Evolutionary conservation across 176 grass and related monocot species (phyloP), one percentile per base, ranked within the genome.

Genomic region (Saccharum spontaneum): DNA sequence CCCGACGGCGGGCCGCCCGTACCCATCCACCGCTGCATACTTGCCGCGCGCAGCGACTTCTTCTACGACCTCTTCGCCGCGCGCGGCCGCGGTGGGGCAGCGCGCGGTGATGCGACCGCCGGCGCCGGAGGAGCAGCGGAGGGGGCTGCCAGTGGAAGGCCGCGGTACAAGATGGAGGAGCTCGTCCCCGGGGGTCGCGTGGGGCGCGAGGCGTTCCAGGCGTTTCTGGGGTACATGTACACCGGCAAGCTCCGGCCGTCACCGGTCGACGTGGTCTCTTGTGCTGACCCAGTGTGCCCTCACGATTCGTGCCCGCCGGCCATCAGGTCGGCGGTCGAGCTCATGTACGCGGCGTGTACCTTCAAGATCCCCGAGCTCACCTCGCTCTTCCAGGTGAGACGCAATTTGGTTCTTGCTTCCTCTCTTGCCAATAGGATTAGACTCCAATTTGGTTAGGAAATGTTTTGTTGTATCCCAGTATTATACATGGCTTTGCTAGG

Each of bases 271-370:
- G 93, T 92, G 3, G 83, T 94, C 55, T 69, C 91, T 3, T 98
- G 96, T 57, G 96, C 89, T 11, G 93, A 98, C 52, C 52, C 6
- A 9, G 78, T 86, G n/a, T 98, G 96, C 85, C 81, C 88, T 2
- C 96, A 98, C 71, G 96, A 98, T 71, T 92, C 96, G 23, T 98
- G 96, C 91, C 84, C 91, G 64, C 93, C 93, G 20, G 91, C 86
- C 28, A 90, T 98, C 76, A 89, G 77, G 82, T 95, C 86, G 68
- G 88, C 52, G 14, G 94, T 97, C 10, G 94, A 99, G 78, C 81
- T 94, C 78, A 89, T 94, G 90, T 94, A 94, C 77, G 94, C 92
- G 39, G 92, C 97, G 2, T 88, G 78, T 26, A 79, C 88, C 7
- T 99, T 99, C 80, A 91, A 96, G 90, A 89, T 99, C 71, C 3